These are phyloP conservation scores for Calocybe indica DNA, from an alignment of 768 basidiomycete genomes.

Conservation along the genomic window DNA sequence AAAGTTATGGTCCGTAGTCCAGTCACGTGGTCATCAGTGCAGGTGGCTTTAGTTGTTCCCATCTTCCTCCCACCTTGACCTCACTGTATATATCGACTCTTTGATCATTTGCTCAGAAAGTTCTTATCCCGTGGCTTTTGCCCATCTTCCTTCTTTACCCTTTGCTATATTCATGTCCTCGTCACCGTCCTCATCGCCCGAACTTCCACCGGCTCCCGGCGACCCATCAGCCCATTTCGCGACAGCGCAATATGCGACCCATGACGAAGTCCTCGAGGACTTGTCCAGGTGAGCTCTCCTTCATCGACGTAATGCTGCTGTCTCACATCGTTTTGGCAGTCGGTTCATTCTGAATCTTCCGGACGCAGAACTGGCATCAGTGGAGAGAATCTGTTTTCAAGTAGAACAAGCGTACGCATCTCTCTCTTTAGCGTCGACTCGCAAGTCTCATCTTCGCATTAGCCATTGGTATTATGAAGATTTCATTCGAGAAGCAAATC, in stretches of 20 bases:
- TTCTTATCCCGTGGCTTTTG: conserved; percentile 2
- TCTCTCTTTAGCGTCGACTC: conserved; percentile 7
- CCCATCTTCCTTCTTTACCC: conserved; percentile 18
- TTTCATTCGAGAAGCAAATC: conserved; percentile 90
- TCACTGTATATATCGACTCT: conserved; percentile 9
- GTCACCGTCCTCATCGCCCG: conserved; percentile 75
- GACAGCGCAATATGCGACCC: conserved; percentile 47
- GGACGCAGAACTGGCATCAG: conserved; percentile 81
- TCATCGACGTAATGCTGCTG: conserved; percentile 5
- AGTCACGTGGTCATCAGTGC: conserved; percentile 1
- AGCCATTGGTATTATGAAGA: conserved; percentile 99
- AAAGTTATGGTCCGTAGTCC: conserved; percentile 6
- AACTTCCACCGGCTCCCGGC: conserved; percentile 47
- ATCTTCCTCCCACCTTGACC: conserved; percentile 7
- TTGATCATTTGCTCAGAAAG: conserved; percentile 16
- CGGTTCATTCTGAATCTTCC: conserved; percentile 97
- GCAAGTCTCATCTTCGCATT: conserved; percentile 7
- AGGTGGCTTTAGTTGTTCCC: neutral
- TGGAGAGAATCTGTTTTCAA: conserved; percentile 96
- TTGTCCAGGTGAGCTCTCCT: conserved; percentile 64
- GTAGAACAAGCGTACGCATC: conserved; percentile 92
- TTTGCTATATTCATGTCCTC: conserved; percentile 51
- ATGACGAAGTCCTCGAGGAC: conserved; percentile 87
- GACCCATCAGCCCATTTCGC: neutral
- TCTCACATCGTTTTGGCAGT: conserved; percentile 30